Evolutionary conservation across 129 eudicot genomes (phyloP), one percentile per base, ranked within the genome.

Genomic region (Chrysanthemum lavandulifolium): DNA sequence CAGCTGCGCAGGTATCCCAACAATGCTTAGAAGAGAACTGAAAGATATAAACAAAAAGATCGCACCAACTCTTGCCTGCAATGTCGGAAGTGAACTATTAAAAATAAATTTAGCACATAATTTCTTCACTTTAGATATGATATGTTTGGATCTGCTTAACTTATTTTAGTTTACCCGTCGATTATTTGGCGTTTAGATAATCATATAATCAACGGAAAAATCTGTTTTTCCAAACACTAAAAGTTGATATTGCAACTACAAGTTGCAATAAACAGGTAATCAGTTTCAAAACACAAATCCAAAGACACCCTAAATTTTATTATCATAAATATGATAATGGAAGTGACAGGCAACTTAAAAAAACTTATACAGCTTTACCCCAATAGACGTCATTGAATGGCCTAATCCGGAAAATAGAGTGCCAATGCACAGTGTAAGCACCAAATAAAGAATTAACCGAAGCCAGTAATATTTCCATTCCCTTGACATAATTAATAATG

Each of bases 401-500:
- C 97, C 91, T 78, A 94, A 82, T 71, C 97, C 97, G 5, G 96
- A 88, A 74, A 94, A 94, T 1, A 79, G 84, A 21, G 97, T 90
- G 36, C 96, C 97, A 73, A 94, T 74, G 78, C 96, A 88, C 21
- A 90, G 79, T 13, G 99, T 70, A 69, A 92, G 87, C 70, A 89
- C 79, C 90, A 92, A 84, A 72, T 79, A 85, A 5, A 92, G 85
- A 53, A 89, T 78, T 70, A 92, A 80, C 70, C 96, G 95, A 72
- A 92, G 89, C 98, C 98, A 92, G 75, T 87, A 93, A 72, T 85
- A 89, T 79, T 87, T 89, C 92, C 96, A 89, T 61, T 93, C 96
- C 53, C 96, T 82, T 71, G 97, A 93, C 98, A 93, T 87, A 68
- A 87, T 79, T 53, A 93, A 81, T 18, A 89, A 71, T 11, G 98